Evolutionary conservation across 2,329 filamentous ascomycete genomes (phyloP), one percentile per base, ranked within the genome.

Genomic region (Periglandula ipomoeae): DNA sequence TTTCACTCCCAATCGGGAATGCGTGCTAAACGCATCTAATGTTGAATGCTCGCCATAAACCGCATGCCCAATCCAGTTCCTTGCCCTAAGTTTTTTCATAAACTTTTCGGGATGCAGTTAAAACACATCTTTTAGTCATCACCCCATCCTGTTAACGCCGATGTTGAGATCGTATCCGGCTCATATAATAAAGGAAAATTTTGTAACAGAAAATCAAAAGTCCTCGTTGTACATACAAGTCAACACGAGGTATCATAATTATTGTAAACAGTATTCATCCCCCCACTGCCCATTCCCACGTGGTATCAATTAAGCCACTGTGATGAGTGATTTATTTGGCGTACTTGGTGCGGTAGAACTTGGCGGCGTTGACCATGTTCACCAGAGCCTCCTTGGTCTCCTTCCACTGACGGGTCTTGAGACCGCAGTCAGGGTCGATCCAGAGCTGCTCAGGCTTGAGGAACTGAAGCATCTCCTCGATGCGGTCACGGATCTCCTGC

Each of bases 381-480:
- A 75, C 76, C 66, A 98, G 76, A 51, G 91, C 88, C 66, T 89
- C 89, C 85, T 96, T 97, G 72, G 90, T 95, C 84, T 98, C 91
- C 72, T 86, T 82, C 91, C 93, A 97, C 78, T 95, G 87, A 63
- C 93, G 87, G 61, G 93, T 98, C 89, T 98, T 98, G 53, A 98
- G 84, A 78, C 93, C 93, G 68, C 93, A 98, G 78, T 98, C 93
- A 60, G 93, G 93, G 80, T 98, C 91, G 76, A 97, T 88, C 93
- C 93, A 98, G 69, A 98, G 88, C 82, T 98, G 93, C 66, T 96
- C 89, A 52, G 90, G 90, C 81, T 89, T 91, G 73, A 97, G 87
- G 81, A 89, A 90, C 74, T 87, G 79, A 58, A 98, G 83, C 93
- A 97, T 97, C 85, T 98, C 93, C 69, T 87, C 83, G 70, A 98